Percentiles rank a stretch among this genome's conserved stretches.
phyloP scores from a whole-genome alignment of 371 early-diverging fungal genomes.

The Rozella allomycis region DNA sequence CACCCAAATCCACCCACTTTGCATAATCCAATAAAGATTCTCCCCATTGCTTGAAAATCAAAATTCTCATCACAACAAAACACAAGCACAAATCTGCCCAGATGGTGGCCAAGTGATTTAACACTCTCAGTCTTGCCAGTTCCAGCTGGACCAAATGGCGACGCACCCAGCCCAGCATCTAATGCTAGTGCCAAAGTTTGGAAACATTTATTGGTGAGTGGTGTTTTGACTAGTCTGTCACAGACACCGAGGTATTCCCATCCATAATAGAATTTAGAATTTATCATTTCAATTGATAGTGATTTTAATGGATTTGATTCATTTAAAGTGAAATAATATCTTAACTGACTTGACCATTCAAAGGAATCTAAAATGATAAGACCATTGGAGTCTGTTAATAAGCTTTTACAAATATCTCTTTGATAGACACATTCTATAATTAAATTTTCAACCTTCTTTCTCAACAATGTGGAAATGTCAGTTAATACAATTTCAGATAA shows the following conservation, averaged over 20 bases:
- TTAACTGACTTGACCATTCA: constrained; percentile 90
- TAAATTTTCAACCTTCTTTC: constrained; percentile 87
- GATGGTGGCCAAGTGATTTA: constrained; percentile 82
- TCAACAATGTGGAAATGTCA: constrained; percentile 54
- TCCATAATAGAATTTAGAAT: constrained; percentile 80
- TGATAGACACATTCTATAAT: constrained; percentile 96
- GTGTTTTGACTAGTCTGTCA: constrained; percentile 92
- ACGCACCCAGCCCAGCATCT: constrained; percentile 73
- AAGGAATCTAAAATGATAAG: too few species aligned
- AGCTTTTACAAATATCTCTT: constrained; percentile 65
- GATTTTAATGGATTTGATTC: constrained; percentile 43
- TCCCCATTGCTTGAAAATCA: constrained; percentile 97
- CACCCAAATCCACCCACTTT: constrained; percentile 97
- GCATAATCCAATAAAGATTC: constrained; percentile 93
- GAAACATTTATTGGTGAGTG: constrained; percentile 91
- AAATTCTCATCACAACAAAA: constrained; percentile 99
- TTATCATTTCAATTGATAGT: constrained; percentile 70
- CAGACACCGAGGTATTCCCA: constrained; percentile 92
- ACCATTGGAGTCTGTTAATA: constrained; percentile 48
- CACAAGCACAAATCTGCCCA: constrained; percentile 90
- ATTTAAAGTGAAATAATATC: constrained; percentile 59
- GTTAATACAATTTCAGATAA: constrained; percentile 78
- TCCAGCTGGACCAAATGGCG: constrained; percentile 92
- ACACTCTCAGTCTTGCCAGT: constrained; percentile 96
- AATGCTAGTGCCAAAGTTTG: constrained; percentile 91